Conservation (phyloP, 1,139 yeast genomes). For the Kodamaea fungicola region DNA sequence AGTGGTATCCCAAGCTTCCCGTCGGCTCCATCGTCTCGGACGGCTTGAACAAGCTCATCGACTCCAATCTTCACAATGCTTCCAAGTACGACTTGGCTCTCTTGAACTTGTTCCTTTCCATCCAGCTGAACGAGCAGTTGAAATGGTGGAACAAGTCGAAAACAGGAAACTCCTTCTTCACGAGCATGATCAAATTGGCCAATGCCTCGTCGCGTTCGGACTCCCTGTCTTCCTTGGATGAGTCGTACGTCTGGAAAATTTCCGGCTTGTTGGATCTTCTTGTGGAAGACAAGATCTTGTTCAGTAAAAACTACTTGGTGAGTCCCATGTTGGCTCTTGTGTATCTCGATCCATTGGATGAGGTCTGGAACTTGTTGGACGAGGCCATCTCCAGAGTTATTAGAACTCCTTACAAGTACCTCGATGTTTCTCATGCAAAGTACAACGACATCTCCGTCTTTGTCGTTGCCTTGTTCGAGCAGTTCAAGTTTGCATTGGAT, state of each 20-base stretch:
- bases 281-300: slow-evolving; percentile 30
- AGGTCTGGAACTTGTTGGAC: slow-evolving; percentile 59
- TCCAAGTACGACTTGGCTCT: slow-evolving; percentile 51
- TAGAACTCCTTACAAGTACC: slow-evolving; percentile 76
- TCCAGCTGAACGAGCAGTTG: slow-evolving; percentile 38
- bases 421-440: slow-evolving; percentile 55
- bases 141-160: slow-evolving; percentile 67
- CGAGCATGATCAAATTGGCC: slow-evolving; percentile 53
- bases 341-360: slow-evolving; percentile 21
- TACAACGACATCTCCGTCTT: slow-evolving; percentile 57
- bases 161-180: slow-evolving; percentile 51
- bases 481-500: slow-evolving; percentile 51
- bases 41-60: slow-evolving; percentile 19
- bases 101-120: slow-evolving; percentile 44
- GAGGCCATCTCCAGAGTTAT: slow-evolving; percentile 69
- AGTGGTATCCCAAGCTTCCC: slow-evolving; percentile 16
- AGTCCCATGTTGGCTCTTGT: slow-evolving; percentile 45
- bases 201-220: slow-evolving; percentile 30
- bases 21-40: slow-evolving; percentile 10
- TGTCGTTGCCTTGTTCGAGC: slow-evolving; percentile 66
- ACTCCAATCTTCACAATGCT: slow-evolving; percentile 20
- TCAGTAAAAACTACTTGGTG: slow-evolving; percentile 41
- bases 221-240: slow-evolving; percentile 32
- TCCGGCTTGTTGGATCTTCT: slow-evolving; percentile 22
- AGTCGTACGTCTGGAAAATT: slow-evolving; percentile 20